These are phyloP conservation scores for Chimonanthus praecox DNA, from an alignment of 164 flowering plant species.

Conservation along the genomic window DNA sequence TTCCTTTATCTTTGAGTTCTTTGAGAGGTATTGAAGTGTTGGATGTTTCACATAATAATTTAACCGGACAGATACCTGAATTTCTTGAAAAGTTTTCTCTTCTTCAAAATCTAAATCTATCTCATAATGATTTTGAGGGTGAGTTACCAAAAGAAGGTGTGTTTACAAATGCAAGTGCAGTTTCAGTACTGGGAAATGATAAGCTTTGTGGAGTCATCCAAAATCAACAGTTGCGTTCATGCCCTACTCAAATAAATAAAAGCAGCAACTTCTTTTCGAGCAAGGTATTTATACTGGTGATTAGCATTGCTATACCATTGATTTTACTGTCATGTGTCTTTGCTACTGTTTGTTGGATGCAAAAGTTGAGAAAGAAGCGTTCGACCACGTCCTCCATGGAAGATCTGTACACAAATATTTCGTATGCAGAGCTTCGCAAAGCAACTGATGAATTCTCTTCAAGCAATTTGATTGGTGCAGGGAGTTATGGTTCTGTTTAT, in stretches of 20 bases:
- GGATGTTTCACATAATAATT: slow-evolving; percentile 22
- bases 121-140: slow-evolving; percentile 27
- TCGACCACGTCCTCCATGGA: background rate
- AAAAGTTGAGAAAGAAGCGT: background rate
- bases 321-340: background rate
- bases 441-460: background rate
- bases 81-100: slow-evolving; percentile 3
- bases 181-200: slow-evolving; percentile 15
- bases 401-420: background rate
- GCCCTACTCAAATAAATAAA: slow-evolving; percentile 1
- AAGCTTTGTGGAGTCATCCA: slow-evolving; percentile 25
- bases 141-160: slow-evolving; percentile 21
- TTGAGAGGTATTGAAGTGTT: slow-evolving; percentile 9
- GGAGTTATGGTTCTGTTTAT: background rate
- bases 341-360: background rate
- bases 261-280: background rate
- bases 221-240: slow-evolving; percentile 13
- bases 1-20: slow-evolving; percentile 15
- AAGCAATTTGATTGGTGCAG: background rate
- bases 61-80: slow-evolving; percentile 31
- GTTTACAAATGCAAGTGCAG: slow-evolving; percentile 18
- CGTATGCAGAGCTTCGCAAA: background rate
- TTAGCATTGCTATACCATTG: background rate
- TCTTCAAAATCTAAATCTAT: slow-evolving; percentile 19
- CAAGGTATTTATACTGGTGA: background rate